Evolutionary conservation across 1,139 yeast genomes (phyloP), one percentile per base, ranked within the genome.

Genomic region (Debaryomyces sp.): DNA sequence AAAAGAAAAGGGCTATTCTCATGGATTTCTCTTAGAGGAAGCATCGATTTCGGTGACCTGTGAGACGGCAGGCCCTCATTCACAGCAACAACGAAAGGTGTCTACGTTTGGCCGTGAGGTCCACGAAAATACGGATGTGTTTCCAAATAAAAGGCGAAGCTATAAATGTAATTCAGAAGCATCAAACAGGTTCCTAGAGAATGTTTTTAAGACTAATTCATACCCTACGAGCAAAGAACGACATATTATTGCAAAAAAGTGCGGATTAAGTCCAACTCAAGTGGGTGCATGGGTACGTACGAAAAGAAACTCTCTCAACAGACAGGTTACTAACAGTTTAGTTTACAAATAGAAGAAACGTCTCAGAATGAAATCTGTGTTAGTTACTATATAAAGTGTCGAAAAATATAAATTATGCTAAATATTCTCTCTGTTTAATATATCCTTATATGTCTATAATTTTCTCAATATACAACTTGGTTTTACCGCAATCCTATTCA

Each of bases 231-330:
- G 64, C 26, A 53, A 53, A 42, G 73, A 69, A 38, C 53, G 73
- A 21, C 59, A 57, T 18, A 38, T 60, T 5, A 62, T 70, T 22
- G 72, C 72, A 1, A 59, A 60, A 41, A 61, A 57, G 41, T 60
- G 68, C 47, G 65, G 63, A 0, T 41, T 67, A 7, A 56, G 67
- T 0, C 61, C 64, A 1, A 46, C 62, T 10, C 73, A 69, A 48
- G 68, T 68, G 3, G 55, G 72, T 9, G 67, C 64, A 4, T 68
- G 74, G 73, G 68, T 66, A 59, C 46, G 69, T 59, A 50, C 26
- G 33, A 4, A 18, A 18, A 21, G 5, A 12, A 6, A 10, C 38
- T 39, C 3, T 9, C 21, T 17, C 15, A 33, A 13, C 12, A 6
- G 17, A n/a, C 22, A 13, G 18, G 7, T 5, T 18, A 41, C 41